Evolutionary conservation across 371 early-diverging fungal genomes (phyloP).

Genomic region (Mucor circinelloides): DNA sequence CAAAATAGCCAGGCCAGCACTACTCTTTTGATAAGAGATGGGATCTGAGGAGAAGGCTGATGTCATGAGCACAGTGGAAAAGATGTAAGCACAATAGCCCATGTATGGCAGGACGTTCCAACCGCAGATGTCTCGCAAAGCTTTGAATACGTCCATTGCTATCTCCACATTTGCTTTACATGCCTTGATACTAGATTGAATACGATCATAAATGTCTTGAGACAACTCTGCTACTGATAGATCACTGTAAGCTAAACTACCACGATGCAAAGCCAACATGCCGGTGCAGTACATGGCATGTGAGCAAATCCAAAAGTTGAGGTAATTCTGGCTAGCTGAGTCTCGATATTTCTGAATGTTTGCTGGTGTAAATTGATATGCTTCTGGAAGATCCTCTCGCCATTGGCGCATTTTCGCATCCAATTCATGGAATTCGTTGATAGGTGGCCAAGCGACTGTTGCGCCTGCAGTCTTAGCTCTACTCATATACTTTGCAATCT

Average conservation of each 20-base stretch:
- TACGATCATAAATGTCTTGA: conserved; percentile 19
- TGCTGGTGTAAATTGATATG: conserved; percentile 27
- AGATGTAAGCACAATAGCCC: conserved; percentile 51
- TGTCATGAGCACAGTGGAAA: conserved; percentile 52
- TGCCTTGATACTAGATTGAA: conserved; percentile 28
- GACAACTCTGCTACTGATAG: conserved; percentile 22
- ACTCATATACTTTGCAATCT: conserved; percentile 52
- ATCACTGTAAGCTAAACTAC: conserved; percentile 48
- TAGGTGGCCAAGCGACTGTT: conserved; percentile 53
- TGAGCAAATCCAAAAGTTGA: conserved; percentile 43
- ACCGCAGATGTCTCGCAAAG: conserved; percentile 40
- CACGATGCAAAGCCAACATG: conserved; percentile 42
- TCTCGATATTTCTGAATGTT: conserved; percentile 27
- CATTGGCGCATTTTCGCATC: conserved; percentile 42
- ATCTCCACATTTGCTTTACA: conserved; percentile 40
- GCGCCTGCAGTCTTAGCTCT: conserved; percentile 37
- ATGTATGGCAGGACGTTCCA: conserved; percentile 46
- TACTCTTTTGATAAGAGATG: conserved; percentile 35
- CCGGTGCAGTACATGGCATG: conserved; percentile 46
- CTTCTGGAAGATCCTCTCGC: conserved; percentile 33
- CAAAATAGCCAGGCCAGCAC: conserved; percentile 30
- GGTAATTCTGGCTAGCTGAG: conserved; percentile 34
- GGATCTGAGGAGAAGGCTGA: conserved; percentile 42
- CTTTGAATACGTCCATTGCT: conserved; percentile 39
- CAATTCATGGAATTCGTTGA: conserved; percentile 45